Evolutionary conservation across 495 filamentous ascomycete genomes (phyloP).

Genomic region (Oidiodendron maius): DNA sequence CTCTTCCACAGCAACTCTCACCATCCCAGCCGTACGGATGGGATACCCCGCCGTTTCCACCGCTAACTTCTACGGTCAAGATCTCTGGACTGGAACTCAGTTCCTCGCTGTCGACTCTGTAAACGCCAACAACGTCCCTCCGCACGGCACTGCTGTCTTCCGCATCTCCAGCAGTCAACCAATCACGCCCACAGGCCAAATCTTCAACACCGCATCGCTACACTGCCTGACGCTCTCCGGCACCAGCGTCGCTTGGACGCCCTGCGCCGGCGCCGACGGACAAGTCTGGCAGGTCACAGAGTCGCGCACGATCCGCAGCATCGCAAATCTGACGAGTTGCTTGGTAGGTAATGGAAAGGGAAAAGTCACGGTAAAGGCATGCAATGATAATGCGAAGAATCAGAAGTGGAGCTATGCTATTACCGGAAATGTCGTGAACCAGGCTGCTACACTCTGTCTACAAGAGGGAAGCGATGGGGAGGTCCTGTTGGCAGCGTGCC

Average conservation of each 20-base stretch:
- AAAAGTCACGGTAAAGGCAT: not conserved
- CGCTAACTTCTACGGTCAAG: constrained; percentile 1
- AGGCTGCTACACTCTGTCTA: constrained; percentile 5
- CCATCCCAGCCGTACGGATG: constrained; percentile 12
- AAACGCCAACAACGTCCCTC: constrained; percentile 9
- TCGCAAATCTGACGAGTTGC: not conserved
- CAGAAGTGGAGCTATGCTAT: constrained; percentile 17
- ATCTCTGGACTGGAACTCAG: constrained; percentile 13
- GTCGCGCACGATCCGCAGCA: constrained; percentile 8
- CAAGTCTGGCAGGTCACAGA: constrained; percentile 15
- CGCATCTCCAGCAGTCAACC: not conserved
- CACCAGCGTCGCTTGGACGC: constrained; percentile 3
- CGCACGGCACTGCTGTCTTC: constrained; percentile 14
- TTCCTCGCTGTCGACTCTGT: not conserved
- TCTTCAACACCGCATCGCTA: constrained; percentile 19
- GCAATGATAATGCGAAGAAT: not conserved
- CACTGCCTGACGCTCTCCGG: constrained; percentile 1
- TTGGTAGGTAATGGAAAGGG: constrained; percentile 8
- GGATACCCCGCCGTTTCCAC: not conserved
- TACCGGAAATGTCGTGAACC: constrained; percentile 11
- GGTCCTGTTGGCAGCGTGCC: constrained; percentile 1
- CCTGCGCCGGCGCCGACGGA: constrained; percentile 11
- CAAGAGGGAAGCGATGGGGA: constrained; percentile 5
- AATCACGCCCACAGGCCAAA: constrained; percentile 14
- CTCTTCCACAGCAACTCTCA: not conserved